phyloP scores from a whole-genome alignment of 179 eudicot genomes.

The Patellifolia procumbens region DNA sequence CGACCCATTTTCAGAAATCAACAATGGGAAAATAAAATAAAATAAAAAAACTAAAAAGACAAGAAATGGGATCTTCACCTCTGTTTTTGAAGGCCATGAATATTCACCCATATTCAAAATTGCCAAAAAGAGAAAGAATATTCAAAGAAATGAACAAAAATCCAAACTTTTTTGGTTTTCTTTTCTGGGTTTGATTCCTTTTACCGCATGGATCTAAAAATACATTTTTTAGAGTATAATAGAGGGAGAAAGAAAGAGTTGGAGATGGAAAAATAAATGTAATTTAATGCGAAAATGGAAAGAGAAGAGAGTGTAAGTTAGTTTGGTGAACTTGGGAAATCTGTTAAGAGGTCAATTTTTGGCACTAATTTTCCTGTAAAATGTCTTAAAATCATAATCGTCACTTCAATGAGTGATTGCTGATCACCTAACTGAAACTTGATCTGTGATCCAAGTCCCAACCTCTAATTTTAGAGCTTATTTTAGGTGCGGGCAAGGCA shows the following conservation, averaged over 20 bases:
- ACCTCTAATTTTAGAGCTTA: too few species aligned
- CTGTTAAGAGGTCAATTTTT: slow-evolving; percentile 11
- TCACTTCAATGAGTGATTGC: too few species aligned
- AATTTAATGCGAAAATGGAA: not conserved
- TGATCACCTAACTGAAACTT: too few species aligned
- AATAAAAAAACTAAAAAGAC: not conserved
- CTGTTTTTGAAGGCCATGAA: slow-evolving; percentile 53
- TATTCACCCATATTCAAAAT: slow-evolving; percentile 40
- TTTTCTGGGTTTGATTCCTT: too few species aligned
- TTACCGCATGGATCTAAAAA: not conserved
- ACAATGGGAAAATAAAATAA: not conserved
- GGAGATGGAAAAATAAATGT: not conserved
- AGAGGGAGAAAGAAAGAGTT: not conserved
- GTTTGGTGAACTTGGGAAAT: slow-evolving; percentile 4
- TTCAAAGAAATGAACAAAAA: not conserved
- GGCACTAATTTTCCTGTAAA: not conserved
- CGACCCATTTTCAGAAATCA: not conserved
- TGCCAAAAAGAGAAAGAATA: not conserved
- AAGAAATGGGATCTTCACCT: slow-evolving; percentile 35
- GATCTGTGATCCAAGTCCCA: too few species aligned
- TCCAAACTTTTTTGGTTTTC: not conserved
- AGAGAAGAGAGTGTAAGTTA: not conserved
- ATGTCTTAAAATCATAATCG: too few species aligned
- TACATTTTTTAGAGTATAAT: not conserved
- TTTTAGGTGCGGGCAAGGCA: too few species aligned